Evolutionary conservation across 1,139 yeast genomes (phyloP), one percentile per base, ranked within the genome.

Genomic region (Geotrichum australiense): DNA sequence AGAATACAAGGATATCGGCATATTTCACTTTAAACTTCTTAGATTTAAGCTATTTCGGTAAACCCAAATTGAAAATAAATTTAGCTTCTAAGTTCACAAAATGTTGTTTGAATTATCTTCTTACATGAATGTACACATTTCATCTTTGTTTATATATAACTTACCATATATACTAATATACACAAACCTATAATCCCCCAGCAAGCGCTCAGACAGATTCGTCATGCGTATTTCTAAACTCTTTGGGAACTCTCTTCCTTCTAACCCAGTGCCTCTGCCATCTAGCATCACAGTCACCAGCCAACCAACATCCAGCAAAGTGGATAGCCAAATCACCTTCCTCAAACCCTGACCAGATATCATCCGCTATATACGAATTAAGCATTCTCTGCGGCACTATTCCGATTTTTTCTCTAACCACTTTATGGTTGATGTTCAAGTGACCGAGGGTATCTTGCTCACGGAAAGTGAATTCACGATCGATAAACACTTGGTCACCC

Each of bases 321-420:
- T 46, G 49, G 8, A 45, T 38, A 8, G 43, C 36, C 24, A 46
- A 18, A 27, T 45, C 48, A 21, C 46, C 46, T 2, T 33, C 35
- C 4, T 32, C 37, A n/a, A 23, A 46, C 4, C 43, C 43, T 11
- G 30, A 22, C 40, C 40, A 41, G 27, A 36, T 23, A 5, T 44
- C 42, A 16, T 32, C 49, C 10, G 35, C 21, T n/a, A 35, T 30
- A 39, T 46, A 55, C 7, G 59, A 49, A 35, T 55, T 55, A 27
- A 55, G 41, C 23, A 47, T 29, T 8, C 57, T 47, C 44, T 51
- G 55, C 10, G 54, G 50, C 10, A 53, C 53, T 24, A 54, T 24
- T 12, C 51, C 58, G 25, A 52, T 37, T 30, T 50, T 56, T 28
- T 53, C 51, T 10, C 46, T 44, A 10, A 50, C 22, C n/a, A 38